These are phyloP conservation scores for Aureobasidium sp. DNA, from an alignment of 2,329 filamentous ascomycete species.

Conservation along the genomic window DNA sequence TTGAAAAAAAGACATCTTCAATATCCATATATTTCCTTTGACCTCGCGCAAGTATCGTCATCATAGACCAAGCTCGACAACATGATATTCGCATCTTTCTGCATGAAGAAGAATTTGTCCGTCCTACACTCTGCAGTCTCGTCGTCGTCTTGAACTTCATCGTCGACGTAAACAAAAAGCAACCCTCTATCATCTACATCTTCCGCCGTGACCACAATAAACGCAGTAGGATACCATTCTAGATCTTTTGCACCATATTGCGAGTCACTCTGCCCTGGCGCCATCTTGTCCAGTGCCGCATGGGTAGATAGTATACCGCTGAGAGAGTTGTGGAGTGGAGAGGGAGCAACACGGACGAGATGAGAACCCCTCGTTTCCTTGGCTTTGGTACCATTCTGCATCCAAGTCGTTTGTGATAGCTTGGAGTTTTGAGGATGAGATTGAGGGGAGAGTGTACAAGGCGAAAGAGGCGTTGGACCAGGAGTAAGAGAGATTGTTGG, in stretches of 20 bases:
- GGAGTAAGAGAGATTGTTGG: not conserved
- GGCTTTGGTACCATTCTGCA: not conserved
- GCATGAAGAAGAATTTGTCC: not conserved
- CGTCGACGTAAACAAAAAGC: not conserved
- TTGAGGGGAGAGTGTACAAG: not conserved
- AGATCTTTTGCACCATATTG: not conserved
- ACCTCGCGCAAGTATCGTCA: not conserved
- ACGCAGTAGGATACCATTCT: not conserved
- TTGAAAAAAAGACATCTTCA: not conserved
- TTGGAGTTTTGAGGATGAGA: not conserved
- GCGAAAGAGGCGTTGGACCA: not conserved
- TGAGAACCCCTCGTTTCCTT: not conserved
- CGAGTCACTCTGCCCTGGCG: not conserved
- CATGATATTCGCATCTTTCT: not conserved
- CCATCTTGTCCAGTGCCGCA: not conserved
- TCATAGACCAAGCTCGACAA: not conserved
- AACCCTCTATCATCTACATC: not conserved
- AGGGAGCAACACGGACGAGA: not conserved
- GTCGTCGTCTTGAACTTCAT: not conserved
- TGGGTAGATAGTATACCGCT: not conserved
- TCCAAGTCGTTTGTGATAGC: not conserved
- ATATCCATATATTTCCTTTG: not conserved
- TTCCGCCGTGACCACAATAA: not conserved
- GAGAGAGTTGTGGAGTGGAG: not conserved
- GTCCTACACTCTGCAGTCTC: not conserved